Conservation (phyloP, 208 protist genomes). For the Spongospora subterranea region DNA sequence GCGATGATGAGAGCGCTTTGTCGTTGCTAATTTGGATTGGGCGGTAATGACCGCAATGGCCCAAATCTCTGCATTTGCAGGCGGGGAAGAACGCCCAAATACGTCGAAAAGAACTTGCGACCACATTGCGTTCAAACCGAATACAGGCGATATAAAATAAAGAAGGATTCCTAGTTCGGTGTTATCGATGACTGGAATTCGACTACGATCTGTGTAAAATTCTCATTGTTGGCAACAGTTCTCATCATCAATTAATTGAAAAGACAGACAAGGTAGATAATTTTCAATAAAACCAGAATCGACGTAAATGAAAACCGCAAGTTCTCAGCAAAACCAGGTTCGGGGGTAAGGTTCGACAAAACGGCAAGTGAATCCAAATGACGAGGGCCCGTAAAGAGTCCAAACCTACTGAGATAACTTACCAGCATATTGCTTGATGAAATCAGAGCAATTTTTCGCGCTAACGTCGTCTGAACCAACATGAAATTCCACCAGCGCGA, state of each 20-base stretch:
- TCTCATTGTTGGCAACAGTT: background rate
- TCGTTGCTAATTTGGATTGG: background rate
- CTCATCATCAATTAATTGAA: too few species aligned
- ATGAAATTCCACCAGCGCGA: conserved; percentile 9
- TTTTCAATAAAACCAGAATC: too few species aligned
- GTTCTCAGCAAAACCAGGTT: too few species aligned
- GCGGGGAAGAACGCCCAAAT: background rate
- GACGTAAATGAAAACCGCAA: too few species aligned
- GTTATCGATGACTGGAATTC: background rate
- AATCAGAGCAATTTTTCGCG: background rate
- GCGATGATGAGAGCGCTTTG: background rate
- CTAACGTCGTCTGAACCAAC: background rate
- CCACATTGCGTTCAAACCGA: background rate
- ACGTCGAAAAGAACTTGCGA: background rate
- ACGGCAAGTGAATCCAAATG: too few species aligned
- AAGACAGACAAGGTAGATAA: too few species aligned
- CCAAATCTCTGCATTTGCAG: background rate
- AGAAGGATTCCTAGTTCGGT: background rate
- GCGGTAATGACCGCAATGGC: background rate
- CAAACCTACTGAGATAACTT: too few species aligned
- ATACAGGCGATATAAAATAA: background rate
- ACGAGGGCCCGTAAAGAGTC: too few species aligned
- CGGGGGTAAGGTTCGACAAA: too few species aligned
- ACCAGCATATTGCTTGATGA: background rate
- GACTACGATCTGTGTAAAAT: background rate